Conservation (phyloP, 345 rosid species). For the Eucalyptus victrix region DNA sequence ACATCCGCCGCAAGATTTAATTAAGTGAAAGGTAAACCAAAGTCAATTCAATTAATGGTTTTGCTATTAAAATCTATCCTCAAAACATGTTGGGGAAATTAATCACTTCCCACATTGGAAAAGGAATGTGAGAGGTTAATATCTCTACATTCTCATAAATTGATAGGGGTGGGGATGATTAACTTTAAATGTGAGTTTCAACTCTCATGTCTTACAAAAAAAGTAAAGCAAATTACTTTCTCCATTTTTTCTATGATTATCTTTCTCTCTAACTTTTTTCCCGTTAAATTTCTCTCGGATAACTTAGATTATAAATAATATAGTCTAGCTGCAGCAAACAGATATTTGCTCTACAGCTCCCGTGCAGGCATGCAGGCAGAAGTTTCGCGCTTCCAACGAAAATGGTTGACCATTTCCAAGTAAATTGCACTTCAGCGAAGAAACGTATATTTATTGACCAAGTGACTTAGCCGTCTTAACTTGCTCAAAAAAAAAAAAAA, state of each 20-base stretch:
- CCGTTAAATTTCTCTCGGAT: not conserved
- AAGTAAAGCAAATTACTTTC: not conserved
- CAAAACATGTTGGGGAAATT: not conserved
- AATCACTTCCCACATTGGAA: too few relatives aligned
- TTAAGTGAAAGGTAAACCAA: not conserved
- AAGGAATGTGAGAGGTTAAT: rapidly evolving
- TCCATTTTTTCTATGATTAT: not conserved
- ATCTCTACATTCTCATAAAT: rapidly evolving
- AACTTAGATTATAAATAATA: not conserved
- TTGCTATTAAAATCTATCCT: not conserved
- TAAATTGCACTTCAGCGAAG: not conserved
- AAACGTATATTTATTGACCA: not conserved
- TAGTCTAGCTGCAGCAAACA: not conserved
- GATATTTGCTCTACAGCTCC: not conserved
- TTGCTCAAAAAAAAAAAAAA: too few relatives aligned
- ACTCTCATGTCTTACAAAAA: too few relatives aligned
- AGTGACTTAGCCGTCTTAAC: not conserved
- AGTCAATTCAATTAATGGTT: not conserved
- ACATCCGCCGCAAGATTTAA: not conserved
- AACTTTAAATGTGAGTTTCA: too few relatives aligned
- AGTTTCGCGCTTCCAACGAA: not conserved
- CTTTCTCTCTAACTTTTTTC: not conserved
- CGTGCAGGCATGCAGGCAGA: not conserved
- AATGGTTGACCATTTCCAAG: not conserved
- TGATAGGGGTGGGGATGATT: too few relatives aligned